Conservation (phyloP, 2,329 filamentous ascomycete genomes). For the Colletotrichum karsti region DNA sequence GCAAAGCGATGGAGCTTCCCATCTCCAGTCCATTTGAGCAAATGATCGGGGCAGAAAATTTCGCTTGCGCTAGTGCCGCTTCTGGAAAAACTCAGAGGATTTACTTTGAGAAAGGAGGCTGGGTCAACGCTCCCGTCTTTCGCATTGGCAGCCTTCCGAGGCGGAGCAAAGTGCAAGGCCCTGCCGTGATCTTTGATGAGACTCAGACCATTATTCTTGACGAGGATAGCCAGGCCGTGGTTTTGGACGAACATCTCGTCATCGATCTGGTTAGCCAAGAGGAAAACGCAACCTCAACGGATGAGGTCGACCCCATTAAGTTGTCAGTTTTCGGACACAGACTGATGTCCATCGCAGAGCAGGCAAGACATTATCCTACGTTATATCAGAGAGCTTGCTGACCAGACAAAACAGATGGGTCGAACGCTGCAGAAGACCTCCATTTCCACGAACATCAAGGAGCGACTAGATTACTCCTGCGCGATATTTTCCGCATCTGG, state of each 20-base stretch:
- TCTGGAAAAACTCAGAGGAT: constrained; percentile 65
- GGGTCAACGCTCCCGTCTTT: constrained; percentile 7
- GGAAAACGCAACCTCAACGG: constrained; percentile 62
- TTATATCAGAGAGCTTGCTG: background rate
- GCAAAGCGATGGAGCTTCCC: constrained; percentile 3
- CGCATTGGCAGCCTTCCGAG: background rate
- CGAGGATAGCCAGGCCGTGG: constrained; percentile 55
- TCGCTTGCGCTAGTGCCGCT: constrained; percentile 60
- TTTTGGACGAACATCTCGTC: constrained; percentile 45
- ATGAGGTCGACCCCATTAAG: constrained; percentile 74
- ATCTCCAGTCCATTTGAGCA: constrained; percentile 14
- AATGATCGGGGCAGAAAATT: constrained; percentile 7
- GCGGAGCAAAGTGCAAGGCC: constrained; percentile 50
- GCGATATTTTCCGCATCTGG: constrained; percentile 79
- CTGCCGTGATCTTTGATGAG: constrained; percentile 76
- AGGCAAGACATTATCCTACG: background rate
- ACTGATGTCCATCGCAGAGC: constrained; percentile 85
- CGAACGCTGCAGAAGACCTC: constrained; percentile 79
- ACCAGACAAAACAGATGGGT: constrained; percentile 65
- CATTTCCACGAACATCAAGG: constrained; percentile 81
- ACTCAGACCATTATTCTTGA: constrained; percentile 75
- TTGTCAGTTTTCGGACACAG: constrained; percentile 79
- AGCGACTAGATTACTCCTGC: constrained; percentile 81
- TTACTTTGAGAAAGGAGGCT: constrained; percentile 23
- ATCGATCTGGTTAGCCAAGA: constrained; percentile 38